Percentiles rank a stretch among this genome's conserved stretches.
Evolutionary conservation across 345 rosid genomes (phyloP).

Genomic region (Eucalyptus microcorys): DNA sequence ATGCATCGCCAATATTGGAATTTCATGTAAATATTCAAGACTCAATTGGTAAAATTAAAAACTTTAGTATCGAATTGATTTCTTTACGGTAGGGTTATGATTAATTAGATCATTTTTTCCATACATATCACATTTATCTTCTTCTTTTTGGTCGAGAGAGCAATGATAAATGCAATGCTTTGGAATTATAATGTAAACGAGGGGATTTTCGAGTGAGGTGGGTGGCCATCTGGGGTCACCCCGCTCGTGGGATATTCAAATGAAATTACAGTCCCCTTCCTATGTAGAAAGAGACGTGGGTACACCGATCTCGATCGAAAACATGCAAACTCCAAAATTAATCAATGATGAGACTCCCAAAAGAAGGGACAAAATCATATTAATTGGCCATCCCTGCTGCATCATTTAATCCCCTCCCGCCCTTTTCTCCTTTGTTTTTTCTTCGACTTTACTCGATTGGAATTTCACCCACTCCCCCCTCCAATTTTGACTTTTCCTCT

Average conservation of each 20-base stretch:
- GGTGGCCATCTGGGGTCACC: neutral
- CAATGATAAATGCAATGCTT: neutral
- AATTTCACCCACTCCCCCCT: neutral
- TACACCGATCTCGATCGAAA: neutral
- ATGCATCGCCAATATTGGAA: accelerated
- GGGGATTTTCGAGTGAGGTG: neutral
- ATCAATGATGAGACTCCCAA: neutral
- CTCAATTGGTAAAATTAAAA: neutral
- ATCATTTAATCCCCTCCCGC: neutral
- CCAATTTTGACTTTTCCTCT: neutral
- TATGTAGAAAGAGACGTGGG: neutral
- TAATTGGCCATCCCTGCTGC: neutral
- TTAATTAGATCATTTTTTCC: neutral
- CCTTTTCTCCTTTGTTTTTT: neutral
- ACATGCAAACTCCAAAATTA: neutral
- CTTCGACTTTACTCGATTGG: neutral
- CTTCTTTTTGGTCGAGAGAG: neutral
- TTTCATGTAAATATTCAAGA: neutral
- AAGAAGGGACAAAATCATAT: neutral
- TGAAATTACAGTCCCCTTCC: neutral
- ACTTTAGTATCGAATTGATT: accelerated
- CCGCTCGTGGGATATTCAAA: neutral
- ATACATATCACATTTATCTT: neutral
- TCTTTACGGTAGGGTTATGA: accelerated
- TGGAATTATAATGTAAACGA: neutral